Conservation (phyloP, 2,329 filamentous ascomycete genomes). For the Diatrype stigma region DNA sequence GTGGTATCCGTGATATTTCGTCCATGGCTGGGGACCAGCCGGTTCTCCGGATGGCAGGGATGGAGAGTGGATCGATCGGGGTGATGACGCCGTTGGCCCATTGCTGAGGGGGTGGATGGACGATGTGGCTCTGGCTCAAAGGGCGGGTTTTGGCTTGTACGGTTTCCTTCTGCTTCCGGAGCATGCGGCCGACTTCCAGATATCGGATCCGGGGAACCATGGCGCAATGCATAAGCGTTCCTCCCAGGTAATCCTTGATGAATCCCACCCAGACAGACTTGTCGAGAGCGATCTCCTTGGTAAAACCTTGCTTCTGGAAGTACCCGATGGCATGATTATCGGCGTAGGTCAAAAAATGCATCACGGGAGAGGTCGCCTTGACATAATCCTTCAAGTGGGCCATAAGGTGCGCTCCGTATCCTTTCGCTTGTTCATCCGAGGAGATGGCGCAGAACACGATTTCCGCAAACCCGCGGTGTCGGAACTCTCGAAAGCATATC, state of each 20-base stretch:
- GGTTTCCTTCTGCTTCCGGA: conserved; percentile 91
- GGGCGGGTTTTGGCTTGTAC: conserved; percentile 89
- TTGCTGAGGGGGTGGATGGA: conserved; percentile 78
- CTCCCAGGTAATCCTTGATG: conserved; percentile 97
- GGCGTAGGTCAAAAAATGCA: conserved; percentile 96
- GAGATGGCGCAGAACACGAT: conserved; percentile 97
- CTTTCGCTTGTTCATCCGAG: conserved; percentile 95
- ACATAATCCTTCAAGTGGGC: conserved; percentile 95
- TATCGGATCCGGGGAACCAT: conserved; percentile 94
- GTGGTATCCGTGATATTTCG: conserved; percentile 84
- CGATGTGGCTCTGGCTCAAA: conserved; percentile 77
- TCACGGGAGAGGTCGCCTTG: conserved; percentile 87
- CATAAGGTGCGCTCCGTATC: conserved; percentile 95
- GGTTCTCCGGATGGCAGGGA: conserved; percentile 79
- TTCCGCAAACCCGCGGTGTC: conserved; percentile 83
- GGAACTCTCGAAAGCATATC: conserved; percentile 92
- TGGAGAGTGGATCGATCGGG: conserved; percentile 75
- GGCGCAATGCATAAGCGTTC: conserved; percentile 96
- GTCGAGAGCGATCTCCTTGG: conserved; percentile 90
- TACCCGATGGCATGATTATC: conserved; percentile 98
- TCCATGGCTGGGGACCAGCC: conserved; percentile 97
- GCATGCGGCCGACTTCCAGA: conserved; percentile 82
- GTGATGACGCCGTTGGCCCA: conserved; percentile 69
- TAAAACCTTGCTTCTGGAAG: conserved; percentile 97
- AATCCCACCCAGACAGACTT: conserved; percentile 95